phyloP scores from a whole-genome alignment of 1,284 basidiomycete species.

The Pisolithus thermaeus region DNA sequence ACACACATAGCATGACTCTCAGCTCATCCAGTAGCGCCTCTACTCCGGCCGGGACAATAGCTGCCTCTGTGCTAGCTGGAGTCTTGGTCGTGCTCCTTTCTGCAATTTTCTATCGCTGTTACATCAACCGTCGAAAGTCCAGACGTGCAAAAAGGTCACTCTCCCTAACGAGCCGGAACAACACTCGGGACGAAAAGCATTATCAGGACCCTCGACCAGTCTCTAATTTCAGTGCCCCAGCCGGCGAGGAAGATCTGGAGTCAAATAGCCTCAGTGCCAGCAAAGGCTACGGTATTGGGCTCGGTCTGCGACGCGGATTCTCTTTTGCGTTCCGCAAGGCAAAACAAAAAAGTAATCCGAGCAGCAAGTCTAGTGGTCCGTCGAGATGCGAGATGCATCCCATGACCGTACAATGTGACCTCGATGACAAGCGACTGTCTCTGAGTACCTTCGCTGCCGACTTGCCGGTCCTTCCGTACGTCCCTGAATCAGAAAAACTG shows the following conservation, averaged over 20 bases:
- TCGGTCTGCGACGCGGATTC: slow-evolving; percentile 25
- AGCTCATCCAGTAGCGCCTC: slow-evolving; percentile 10
- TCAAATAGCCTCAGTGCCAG: slow-evolving; percentile 23
- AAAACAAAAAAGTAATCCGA: slow-evolving; percentile 18
- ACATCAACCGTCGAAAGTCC: slow-evolving; percentile 40
- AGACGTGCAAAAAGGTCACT: slow-evolving; percentile 16
- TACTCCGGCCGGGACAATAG: slow-evolving; percentile 49
- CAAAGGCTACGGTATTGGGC: slow-evolving; percentile 29
- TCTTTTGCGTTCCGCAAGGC: slow-evolving; percentile 21
- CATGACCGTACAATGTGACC: slow-evolving; percentile 17
- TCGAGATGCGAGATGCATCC: slow-evolving; percentile 16
- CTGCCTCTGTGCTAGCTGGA: slow-evolving; percentile 53
- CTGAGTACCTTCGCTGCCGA: slow-evolving; percentile 16
- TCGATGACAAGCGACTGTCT: slow-evolving; percentile 27
- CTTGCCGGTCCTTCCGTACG: slow-evolving; percentile 10
- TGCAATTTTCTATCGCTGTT: slow-evolving; percentile 33
- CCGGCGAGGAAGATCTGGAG: slow-evolving; percentile 23
- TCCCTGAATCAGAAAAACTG: slow-evolving; percentile 28
- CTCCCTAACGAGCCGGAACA: neutral
- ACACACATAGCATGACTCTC: slow-evolving; percentile 8
- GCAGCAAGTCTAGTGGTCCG: slow-evolving; percentile 9
- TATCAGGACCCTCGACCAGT: slow-evolving; percentile 10
- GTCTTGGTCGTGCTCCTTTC: slow-evolving; percentile 45
- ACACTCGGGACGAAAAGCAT: neutral
- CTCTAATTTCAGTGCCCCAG: slow-evolving; percentile 5